Evolutionary conservation across 331 rosid species (phyloP).

Genomic region (Acacia concinna): DNA sequence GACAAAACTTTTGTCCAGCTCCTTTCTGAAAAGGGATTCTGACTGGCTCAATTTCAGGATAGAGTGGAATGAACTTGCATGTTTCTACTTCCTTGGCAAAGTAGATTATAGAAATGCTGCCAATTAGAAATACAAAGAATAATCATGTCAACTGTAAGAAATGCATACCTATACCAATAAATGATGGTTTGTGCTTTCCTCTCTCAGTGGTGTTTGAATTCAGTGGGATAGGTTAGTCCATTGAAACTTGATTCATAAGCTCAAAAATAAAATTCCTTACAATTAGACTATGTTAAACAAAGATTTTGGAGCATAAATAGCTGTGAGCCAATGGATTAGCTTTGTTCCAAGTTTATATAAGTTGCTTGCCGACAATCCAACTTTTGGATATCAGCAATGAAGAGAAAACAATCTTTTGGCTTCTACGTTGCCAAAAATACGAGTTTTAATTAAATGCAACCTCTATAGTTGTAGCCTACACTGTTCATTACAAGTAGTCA

Average conservation of each 20-base stretch:
- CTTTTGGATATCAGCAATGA: constrained; percentile 13
- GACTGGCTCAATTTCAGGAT: constrained; percentile 65
- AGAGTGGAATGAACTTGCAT: constrained; percentile 65
- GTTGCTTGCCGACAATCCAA: not conserved
- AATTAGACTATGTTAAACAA: not conserved
- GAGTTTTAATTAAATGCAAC: not conserved
- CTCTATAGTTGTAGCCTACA: not conserved
- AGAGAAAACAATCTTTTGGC: not conserved
- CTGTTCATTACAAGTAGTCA: not conserved
- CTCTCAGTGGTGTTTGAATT: constrained; percentile 16
- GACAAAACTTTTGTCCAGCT: constrained; percentile 66
- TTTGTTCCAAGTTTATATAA: constrained; percentile 6
- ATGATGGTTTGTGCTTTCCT: not conserved
- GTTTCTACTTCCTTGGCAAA: constrained; percentile 86
- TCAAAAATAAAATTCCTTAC: constrained; percentile 4
- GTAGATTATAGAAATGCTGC: constrained; percentile 73
- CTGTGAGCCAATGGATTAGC: not conserved
- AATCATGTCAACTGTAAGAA: constrained; percentile 22
- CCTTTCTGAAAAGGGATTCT: constrained; percentile 76
- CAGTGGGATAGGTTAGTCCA: not conserved
- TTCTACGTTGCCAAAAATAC: not conserved
- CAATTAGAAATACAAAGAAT: constrained; percentile 24
- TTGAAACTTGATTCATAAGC: constrained; percentile 13
- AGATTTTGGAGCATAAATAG: constrained; percentile 7
- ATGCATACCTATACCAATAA: constrained; percentile 23